Evolutionary conservation across 768 basidiomycete genomes (phyloP), one percentile per base, ranked within the genome.

Genomic region (Kwoniella mangroviensis): DNA sequence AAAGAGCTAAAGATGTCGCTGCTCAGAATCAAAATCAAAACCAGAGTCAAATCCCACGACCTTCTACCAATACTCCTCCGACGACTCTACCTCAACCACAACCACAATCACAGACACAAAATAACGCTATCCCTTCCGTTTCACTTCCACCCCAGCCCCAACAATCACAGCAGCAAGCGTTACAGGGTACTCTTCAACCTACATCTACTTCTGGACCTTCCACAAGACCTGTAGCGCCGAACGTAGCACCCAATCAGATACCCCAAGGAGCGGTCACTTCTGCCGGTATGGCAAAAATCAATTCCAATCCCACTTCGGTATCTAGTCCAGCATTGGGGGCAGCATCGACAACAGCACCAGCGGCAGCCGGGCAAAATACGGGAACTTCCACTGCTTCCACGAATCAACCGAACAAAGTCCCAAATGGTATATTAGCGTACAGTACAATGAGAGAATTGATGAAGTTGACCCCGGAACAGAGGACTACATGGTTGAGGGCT

Each of bases 261-360:
- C 58, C 58, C 17, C 58, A 60, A n/a, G 58, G 58, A 17, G 58
- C 58, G 10, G 58, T 60, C 15, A 60, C 58, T 60, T 60, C 58
- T 10, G 21, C 58, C 19, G 58, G 58, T n/a, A 60, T 60, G 58
- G 58, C 58, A 49, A 49, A 49, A 19, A 4, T 6, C 40, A 60
- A 60, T n/a, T 34, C 34, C 2, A 26, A 28, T 41, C 34, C 22
- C n/a, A 40, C n/a, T 22, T 13, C n/a, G 6, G 53, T n/a, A 21
- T 28, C 24, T 19, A n/a, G 34, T 34, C 17, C 24, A 43, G 34
- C 15, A 26, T 15, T 21, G 19, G 24, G 42, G 24, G 60, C 34
- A 45, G 12, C 49, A 17, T n/a, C 60, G 1, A 51, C 60, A n/a
- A 42, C 60, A 43, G 34, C 41, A 10, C 10, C 42, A 40, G 42